Evolutionary conservation across 257 asterid genomes (phyloP).

Genomic region (Solanum sejunctum): DNA sequence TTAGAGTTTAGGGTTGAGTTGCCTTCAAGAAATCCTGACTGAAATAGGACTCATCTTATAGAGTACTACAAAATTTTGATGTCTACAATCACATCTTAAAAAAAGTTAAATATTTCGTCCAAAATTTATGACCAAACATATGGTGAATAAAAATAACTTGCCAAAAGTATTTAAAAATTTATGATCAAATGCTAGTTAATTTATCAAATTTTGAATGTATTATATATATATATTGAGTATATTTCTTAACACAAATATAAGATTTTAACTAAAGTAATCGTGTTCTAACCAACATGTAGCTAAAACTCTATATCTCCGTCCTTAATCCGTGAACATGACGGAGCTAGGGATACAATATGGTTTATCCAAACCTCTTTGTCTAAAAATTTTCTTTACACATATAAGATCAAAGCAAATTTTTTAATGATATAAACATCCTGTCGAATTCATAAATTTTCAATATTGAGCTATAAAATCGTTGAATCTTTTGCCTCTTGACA

Average conservation of each 20-base stretch:
- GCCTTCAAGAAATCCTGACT: too few species aligned
- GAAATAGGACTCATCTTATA: too few species aligned
- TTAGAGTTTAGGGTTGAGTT: too few species aligned
- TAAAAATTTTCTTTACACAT: background rate
- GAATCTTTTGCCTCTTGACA: background rate
- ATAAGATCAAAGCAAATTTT: background rate
- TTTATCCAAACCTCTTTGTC: background rate
- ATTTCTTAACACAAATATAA: background rate
- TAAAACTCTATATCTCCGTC: background rate
- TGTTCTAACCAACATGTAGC: fast-evolving
- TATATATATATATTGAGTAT: background rate
- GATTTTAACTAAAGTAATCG: background rate
- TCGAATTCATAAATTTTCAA: background rate
- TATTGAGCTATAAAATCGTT: background rate
- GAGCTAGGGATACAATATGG: background rate
- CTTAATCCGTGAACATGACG: background rate
- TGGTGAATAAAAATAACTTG: too few species aligned
- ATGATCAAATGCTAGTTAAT: background rate
- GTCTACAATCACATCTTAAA: too few species aligned
- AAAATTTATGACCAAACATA: too few species aligned
- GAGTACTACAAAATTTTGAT: too few species aligned
- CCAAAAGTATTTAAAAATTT: too few species aligned
- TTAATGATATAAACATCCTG: background rate
- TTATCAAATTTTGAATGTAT: background rate
- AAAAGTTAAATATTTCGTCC: too few species aligned